Evolutionary conservation across 306 rosid species (phyloP).

Genomic region (Quercus variabilis): DNA sequence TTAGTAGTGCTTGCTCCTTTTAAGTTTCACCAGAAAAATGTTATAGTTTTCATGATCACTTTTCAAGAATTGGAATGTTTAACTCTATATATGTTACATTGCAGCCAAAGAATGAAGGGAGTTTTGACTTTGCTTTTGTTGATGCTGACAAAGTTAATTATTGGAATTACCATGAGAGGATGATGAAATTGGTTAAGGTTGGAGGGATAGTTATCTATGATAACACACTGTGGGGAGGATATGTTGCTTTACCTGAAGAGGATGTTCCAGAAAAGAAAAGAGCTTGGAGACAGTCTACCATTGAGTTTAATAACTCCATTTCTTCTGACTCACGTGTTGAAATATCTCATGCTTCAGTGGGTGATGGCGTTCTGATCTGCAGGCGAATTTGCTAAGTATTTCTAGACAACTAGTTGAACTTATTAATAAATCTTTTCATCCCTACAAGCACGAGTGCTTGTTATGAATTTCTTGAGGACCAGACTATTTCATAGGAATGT

Average conservation of each 20-base stretch:
- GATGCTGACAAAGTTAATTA: slow-evolving; percentile 10
- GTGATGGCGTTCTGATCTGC: not conserved
- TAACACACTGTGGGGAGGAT: slow-evolving; percentile 1
- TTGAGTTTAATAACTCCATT: not conserved
- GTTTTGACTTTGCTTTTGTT: slow-evolving; percentile 10
- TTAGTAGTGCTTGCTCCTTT: too few species aligned
- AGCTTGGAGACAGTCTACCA: not conserved
- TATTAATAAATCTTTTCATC: too few species aligned
- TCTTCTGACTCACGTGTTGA: not conserved
- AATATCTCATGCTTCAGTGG: not conserved
- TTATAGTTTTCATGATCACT: not conserved
- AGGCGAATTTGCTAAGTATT: not conserved
- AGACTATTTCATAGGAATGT: too few species aligned
- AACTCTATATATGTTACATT: too few species aligned
- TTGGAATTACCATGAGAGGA: not conserved
- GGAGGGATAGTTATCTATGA: slow-evolving; percentile 5
- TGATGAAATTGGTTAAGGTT: not conserved
- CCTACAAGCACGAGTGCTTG: too few species aligned
- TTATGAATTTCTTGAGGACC: too few species aligned
- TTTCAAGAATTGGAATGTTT: not conserved
- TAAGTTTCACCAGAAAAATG: not conserved
- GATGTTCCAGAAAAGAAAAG: not conserved
- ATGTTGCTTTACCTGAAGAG: not conserved
- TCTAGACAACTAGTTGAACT: too few species aligned
- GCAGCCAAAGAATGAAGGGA: slow-evolving; percentile 3